These are phyloP conservation scores for Solanum rostratum DNA, from an alignment of 257 asterid genomes.

Conservation along the genomic window DNA sequence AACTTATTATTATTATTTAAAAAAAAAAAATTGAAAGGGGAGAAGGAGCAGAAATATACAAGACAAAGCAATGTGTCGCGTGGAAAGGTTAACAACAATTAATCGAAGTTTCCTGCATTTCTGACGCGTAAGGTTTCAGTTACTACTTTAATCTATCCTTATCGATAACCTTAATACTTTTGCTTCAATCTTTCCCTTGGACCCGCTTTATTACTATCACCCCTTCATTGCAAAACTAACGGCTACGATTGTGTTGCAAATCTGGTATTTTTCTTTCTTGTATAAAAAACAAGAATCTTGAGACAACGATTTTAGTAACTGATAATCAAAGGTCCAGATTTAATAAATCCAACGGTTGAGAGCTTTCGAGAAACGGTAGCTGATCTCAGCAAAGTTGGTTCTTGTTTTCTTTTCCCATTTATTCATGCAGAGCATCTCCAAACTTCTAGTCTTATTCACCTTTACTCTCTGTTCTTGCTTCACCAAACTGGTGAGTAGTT, in stretches of 20 bases:
- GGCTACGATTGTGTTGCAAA: background rate
- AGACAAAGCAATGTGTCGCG: slow-evolving; percentile 21
- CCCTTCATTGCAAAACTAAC: background rate
- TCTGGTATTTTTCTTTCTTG: background rate
- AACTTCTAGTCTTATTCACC: background rate
- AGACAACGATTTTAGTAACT: slow-evolving; percentile 13
- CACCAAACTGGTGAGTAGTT: background rate
- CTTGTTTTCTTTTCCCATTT: slow-evolving; percentile 9
- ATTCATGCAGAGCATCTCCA: slow-evolving; percentile 1
- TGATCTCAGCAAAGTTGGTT: slow-evolving; percentile 8
- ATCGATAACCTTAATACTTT: background rate
- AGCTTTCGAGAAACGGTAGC: background rate
- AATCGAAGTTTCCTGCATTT: background rate
- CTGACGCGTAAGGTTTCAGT: background rate
- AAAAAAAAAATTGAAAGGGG: no score
- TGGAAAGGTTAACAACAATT: slow-evolving; percentile 12
- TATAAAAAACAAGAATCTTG: slow-evolving; percentile 18
- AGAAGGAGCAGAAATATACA: background rate
- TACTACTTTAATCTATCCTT: background rate
- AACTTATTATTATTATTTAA: no score
- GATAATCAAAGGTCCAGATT: slow-evolving; percentile 4
- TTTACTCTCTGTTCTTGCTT: background rate
- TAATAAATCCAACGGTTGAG: slow-evolving; percentile 18
- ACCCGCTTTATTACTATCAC: background rate
- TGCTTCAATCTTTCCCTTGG: background rate